These are phyloP conservation scores for Tilletia setariae DNA, from an alignment of 1,284 basidiomycete genomes.

Conservation along the genomic window DNA sequence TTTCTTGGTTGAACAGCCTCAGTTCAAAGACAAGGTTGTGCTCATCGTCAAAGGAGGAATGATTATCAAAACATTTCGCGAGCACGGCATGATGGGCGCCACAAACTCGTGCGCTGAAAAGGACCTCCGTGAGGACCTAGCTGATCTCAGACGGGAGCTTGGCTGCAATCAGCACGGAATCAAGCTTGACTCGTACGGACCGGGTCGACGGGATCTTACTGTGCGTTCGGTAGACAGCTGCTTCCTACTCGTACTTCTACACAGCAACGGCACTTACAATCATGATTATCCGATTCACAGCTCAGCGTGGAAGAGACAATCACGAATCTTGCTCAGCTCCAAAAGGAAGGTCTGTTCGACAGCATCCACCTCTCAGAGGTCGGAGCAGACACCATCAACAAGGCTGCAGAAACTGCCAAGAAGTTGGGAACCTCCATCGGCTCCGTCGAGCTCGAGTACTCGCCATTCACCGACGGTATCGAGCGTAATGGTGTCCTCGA, in stretches of 20 bases:
- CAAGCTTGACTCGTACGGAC: slow-evolving; percentile 40
- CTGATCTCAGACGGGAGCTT: slow-evolving; percentile 28
- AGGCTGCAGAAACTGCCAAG: slow-evolving; percentile 29
- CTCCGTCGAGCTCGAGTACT: slow-evolving; percentile 67
- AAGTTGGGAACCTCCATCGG: slow-evolving; percentile 51
- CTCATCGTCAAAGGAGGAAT: slow-evolving; percentile 61
- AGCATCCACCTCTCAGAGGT: slow-evolving; percentile 46
- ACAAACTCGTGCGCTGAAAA: slow-evolving; percentile 24
- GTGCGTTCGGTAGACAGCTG: slow-evolving; percentile 17
- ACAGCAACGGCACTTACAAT: background rate
- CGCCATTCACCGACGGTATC: slow-evolving; percentile 61
- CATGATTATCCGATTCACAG: background rate
- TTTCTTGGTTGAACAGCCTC: slow-evolving; percentile 61
- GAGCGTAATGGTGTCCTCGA: slow-evolving; percentile 56
- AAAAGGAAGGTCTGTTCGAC: slow-evolving; percentile 39
- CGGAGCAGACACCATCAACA: slow-evolving; percentile 34
- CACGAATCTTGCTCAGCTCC: slow-evolving; percentile 33
- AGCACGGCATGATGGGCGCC: slow-evolving; percentile 29
- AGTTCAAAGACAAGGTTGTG: slow-evolving; percentile 61
- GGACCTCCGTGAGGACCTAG: slow-evolving; percentile 28
- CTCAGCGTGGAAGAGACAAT: slow-evolving; percentile 28
- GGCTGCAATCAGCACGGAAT: slow-evolving; percentile 29
- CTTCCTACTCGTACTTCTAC: background rate
- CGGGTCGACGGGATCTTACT: slow-evolving; percentile 32
- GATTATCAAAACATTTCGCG: slow-evolving; percentile 20